Conservation (phyloP, 768 basidiomycete species). For the Mycena amicta region DNA sequence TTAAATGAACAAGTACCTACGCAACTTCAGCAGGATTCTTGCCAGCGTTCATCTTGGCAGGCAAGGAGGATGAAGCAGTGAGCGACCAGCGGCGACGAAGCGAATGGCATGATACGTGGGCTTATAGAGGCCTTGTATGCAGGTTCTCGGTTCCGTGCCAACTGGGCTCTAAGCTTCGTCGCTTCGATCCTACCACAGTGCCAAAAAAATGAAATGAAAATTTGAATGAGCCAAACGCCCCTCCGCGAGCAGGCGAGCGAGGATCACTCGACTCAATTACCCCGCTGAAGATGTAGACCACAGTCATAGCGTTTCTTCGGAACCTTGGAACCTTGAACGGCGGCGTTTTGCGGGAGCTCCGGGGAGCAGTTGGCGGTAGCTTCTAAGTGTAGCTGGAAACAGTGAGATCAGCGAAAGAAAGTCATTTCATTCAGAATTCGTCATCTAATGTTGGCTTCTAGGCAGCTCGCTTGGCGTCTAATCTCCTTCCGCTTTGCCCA, state of each 20-base stretch:
- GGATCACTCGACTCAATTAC: neutral
- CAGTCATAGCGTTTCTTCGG: neutral
- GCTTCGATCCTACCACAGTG: slow-evolving; percentile 3
- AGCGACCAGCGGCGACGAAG: slow-evolving; percentile 9
- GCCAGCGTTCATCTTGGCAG: neutral
- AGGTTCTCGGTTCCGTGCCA: slow-evolving; percentile 14
- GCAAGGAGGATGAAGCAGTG: neutral
- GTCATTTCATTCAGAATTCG: neutral
- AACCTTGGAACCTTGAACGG: too few relatives aligned
- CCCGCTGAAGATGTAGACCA: neutral
- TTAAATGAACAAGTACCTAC: slow-evolving; percentile 5
- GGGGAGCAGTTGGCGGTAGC: neutral
- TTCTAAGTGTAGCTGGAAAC: neutral
- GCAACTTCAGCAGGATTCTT: slow-evolving; percentile 18
- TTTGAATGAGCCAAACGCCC: neutral
- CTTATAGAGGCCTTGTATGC: slow-evolving; percentile 14
- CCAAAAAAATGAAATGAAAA: slow-evolving; percentile 13
- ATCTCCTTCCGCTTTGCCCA: slow-evolving; percentile 49
- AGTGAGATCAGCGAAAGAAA: neutral
- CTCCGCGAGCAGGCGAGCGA: neutral
- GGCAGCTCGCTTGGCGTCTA: slow-evolving; percentile 28
- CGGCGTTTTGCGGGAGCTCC: too few relatives aligned
- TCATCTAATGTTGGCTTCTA: slow-evolving; percentile 20
- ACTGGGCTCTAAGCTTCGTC: neutral
- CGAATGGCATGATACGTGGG: slow-evolving; percentile 12